phyloP scores from a whole-genome alignment of 306 rosid genomes.

The Corylus heterophylla region DNA sequence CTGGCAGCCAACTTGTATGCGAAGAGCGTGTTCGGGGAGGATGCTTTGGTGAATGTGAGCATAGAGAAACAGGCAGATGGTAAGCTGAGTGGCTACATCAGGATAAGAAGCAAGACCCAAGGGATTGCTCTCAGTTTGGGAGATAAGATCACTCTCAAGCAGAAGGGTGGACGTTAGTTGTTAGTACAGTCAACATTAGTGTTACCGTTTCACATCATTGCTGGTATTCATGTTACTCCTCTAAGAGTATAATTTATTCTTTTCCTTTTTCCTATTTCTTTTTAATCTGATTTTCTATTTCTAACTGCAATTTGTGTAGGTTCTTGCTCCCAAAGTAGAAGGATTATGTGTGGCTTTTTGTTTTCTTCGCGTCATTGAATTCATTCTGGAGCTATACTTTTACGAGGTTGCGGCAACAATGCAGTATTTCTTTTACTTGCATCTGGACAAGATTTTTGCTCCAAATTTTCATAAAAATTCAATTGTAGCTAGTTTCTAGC shows the following conservation, averaged over 20 bases:
- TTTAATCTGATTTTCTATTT: not conserved
- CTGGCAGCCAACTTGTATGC: constrained; percentile 95
- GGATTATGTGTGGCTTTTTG: not conserved
- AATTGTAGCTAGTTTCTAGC: not conserved
- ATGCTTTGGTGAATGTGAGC: constrained; percentile 94
- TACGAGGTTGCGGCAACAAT: not conserved
- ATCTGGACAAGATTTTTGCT: not conserved
- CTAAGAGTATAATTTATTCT: not conserved
- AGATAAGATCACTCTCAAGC: constrained; percentile 97
- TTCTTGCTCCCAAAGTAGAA: not conserved
- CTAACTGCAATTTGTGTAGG: not conserved
- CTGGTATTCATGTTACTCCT: not conserved
- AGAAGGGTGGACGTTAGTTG: constrained; percentile 58
- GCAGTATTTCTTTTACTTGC: not conserved
- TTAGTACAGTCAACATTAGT: not conserved
- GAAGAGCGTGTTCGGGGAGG: constrained; percentile 97
- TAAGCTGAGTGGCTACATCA: constrained; percentile 92
- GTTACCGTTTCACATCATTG: not conserved
- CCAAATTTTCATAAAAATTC: not conserved
- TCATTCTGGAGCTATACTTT: not conserved
- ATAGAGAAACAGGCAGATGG: constrained; percentile 85
- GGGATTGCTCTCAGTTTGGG: constrained; percentile 98
- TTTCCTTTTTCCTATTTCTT: not conserved
- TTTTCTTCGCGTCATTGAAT: not conserved
- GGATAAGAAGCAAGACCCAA: constrained; percentile 99